These are phyloP conservation scores for Ophiocordyceps australis DNA, from an alignment of 2,329 filamentous ascomycete species.

Conservation along the genomic window DNA sequence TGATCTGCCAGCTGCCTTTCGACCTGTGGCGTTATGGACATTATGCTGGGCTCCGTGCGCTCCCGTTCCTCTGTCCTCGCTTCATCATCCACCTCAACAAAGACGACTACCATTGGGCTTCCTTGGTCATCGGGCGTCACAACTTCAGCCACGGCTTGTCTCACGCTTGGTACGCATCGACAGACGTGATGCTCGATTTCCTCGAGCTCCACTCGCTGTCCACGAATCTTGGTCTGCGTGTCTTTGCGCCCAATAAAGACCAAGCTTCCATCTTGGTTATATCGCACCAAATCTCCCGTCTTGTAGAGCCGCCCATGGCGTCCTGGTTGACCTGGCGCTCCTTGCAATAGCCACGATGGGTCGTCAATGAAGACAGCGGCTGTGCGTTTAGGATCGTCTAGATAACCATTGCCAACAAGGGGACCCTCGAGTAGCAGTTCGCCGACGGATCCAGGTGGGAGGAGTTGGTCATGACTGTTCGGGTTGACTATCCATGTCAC, in stretches of 20 bases:
- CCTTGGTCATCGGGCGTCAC: conserved; percentile 1
- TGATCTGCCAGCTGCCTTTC: conserved; percentile 1
- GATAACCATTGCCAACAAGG: conserved; percentile 25
- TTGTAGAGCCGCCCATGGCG: conserved; percentile 2
- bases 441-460: conserved; percentile 2
- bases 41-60: too few relatives aligned
- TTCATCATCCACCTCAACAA: conserved; percentile 1
- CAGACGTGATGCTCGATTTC: too few relatives aligned
- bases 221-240: conserved; percentile 5
- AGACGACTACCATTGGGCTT: conserved; percentile 3
- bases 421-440: conserved; percentile 10
- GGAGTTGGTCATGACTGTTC: background rate
- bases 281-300: conserved; percentile 5
- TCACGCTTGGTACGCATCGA: too few relatives aligned
- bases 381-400: conserved; percentile 3
- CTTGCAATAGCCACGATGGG: conserved; percentile 1
- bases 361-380: too few relatives aligned
- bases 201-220: conserved; percentile 6
- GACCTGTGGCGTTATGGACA: background rate
- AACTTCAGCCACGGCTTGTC: too few relatives aligned
- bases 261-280: conserved; percentile 1
- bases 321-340: too few relatives aligned
- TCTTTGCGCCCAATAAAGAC: conserved; percentile 1
- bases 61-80: too few relatives aligned
- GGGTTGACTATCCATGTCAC: conserved; percentile 2